Base-by-base conservation (phyloP, 2,329 filamentous ascomycete genomes). In the Sarocladium kiliense region DNA sequence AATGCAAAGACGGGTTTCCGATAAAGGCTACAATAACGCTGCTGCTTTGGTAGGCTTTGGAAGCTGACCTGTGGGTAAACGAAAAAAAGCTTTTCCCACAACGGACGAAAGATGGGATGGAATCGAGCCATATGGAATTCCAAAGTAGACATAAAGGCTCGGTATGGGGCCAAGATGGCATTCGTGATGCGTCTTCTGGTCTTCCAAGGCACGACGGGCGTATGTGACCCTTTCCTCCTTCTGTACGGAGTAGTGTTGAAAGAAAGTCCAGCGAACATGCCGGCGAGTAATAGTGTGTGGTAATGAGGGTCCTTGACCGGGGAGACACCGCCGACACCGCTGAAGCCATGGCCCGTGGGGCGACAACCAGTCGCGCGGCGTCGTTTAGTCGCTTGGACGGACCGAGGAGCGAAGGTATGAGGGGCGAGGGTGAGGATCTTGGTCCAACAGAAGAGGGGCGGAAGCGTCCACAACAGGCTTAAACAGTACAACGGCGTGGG, bases 381-480 rank as follows among this genome's bases (percentile, higher is more conserved):
- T 12, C 47, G 47, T 51, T 18, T 51, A 36, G 47, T 51, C 47
- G 47, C 47, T 51, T 51, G 47, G 27, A 36, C 47, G 47, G 47
- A 51, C 47, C 47, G 47, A 36, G 30, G 4, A 51, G 44, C 44
- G 44, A 49, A 10, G 16, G 7, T 12, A 11, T 27, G 25, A 32
- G 44, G 47, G 47, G 6, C 47, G 26, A 51, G 18, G n/a, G 23
- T 18, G 41, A 45, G 41, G 41, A 45, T 45, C 41, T 45, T 45
- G 41, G 41, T 16, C 41, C 5, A 25, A 21, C 11, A 18, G 47
- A 51, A 51, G 47, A 36, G 30, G 44, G 44, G 25, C 44, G 25
- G 44, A 47, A 47, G 44, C 44, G 6, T 27, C 44, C 25, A 27
- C 23, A 44, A 44, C n/a, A 44, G 39, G 39, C 19, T 44, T 44